Conservation (phyloP, 1,284 basidiomycete genomes). For the Cystobasidium pallidum region DNA sequence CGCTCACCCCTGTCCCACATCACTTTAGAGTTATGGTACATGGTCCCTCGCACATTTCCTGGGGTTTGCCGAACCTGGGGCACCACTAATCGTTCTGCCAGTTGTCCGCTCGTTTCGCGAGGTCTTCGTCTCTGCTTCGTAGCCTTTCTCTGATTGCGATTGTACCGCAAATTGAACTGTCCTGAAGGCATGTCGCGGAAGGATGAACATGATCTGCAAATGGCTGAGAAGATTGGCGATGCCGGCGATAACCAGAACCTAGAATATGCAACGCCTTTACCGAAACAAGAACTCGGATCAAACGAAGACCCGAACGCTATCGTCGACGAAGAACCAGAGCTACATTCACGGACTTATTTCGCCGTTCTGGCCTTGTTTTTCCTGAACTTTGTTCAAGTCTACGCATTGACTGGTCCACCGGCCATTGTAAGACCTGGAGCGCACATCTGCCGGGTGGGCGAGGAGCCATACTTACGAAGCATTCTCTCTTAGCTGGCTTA, state of each 20-base stretch:
- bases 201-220: constrained; percentile 1
- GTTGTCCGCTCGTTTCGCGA: background rate
- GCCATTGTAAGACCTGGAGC: constrained; percentile 28
- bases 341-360: constrained; percentile 26
- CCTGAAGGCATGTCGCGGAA: background rate
- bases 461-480: too few relatives aligned
- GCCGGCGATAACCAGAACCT: background rate
- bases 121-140: background rate
- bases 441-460: too few relatives aligned
- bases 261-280: constrained; percentile 9
- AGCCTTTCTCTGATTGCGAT: too few relatives aligned
- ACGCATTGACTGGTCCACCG: constrained; percentile 25
- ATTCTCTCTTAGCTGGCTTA: constrained; percentile 27
- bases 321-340: constrained; percentile 35
- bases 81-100: background rate
- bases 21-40: background rate
- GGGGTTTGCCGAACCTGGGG: background rate
- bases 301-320: background rate
- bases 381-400: constrained; percentile 37
- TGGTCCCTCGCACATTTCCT: background rate
- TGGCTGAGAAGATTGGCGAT: constrained; percentile 19
- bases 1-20: background rate
- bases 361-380: constrained; percentile 22
- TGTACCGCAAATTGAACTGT: too few relatives aligned
- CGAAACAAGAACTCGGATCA: background rate